phyloP scores from a whole-genome alignment of 345 rosid genomes.

The Linum tenue region DNA sequence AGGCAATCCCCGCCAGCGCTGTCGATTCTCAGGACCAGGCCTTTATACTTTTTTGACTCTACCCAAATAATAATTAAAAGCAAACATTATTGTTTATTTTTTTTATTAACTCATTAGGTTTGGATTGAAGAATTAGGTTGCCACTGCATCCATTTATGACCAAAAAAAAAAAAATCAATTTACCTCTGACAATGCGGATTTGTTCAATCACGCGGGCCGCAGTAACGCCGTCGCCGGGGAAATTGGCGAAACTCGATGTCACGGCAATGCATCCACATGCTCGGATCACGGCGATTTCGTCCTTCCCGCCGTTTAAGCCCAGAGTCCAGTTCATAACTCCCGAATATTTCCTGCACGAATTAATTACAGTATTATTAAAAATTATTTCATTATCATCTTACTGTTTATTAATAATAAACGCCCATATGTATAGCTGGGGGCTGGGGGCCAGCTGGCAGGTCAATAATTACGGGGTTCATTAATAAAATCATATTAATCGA shows the following conservation, averaged over 20 bases:
- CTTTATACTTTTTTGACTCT: slow-evolving; percentile 76
- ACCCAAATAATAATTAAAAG: slow-evolving; percentile 1
- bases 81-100: no score
- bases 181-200: slow-evolving; percentile 79
- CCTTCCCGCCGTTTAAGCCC: slow-evolving; percentile 72
- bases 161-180: no score
- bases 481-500: neutral
- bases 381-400: neutral
- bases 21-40: slow-evolving; percentile 78
- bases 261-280: slow-evolving; percentile 87
- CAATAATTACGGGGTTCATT: no score
- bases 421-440: no score
- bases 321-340: slow-evolving; percentile 79
- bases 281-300: slow-evolving; percentile 75
- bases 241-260: slow-evolving; percentile 46
- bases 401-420: no score
- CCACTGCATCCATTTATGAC: no score
- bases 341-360: slow-evolving; percentile 56
- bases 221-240: slow-evolving; percentile 52
- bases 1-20: slow-evolving; percentile 98
- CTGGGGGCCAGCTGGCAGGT: neutral
- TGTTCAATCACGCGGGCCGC: slow-evolving; percentile 78
- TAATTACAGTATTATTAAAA: no score
- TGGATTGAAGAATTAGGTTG: no score
- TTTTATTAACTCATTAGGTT: no score